Base-by-base conservation (phyloP, 805 yeast genomes). In the Ogataea trehaloabstinens region DNA sequence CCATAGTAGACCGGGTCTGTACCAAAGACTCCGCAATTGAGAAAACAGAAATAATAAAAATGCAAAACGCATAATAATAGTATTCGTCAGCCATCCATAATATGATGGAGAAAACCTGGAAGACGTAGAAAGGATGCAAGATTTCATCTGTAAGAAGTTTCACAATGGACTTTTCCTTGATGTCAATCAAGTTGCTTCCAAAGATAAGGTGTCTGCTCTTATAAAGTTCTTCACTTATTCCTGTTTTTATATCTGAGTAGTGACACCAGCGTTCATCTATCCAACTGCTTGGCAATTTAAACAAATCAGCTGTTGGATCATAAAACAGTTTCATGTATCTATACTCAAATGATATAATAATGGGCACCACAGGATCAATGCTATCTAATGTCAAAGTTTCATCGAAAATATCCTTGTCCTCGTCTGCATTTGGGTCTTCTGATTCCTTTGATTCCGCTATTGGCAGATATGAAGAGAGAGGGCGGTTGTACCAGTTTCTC, bases 21-120 rank as follows among this genome's bases (percentile, higher is more conserved):
- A 85, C 49, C 27, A 93, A 69, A 1, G 97, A 84, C 53, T 89
- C 86, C 13, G 73, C 64, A 19, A 93, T 82, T 2, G 96, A 86
- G 4, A 85, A 64, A 27, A 89, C 58, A 0, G 99, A 93, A 24
- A 93, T 93, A 24, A 89, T 41, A 49, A 93, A 82, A 44, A 93
- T 93, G 62, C 99, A 95, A 15, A 78, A 71, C 0, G 99, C 99
- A 58, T 93, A 93, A 64, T 91, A 93, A 59, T 82, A 85, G 62
- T 95, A 93, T 51, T 85, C 83, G 61, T 93, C 99, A 12, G 88
- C 76, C 8, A 88, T 73, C 99, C 99, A 93, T 31, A 93, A 67
- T 22, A 90, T 66, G 40, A 93, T 85, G 3, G 97, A 89, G 57
- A 91, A 91, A 1, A 91, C 81, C 66, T 93, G 99, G 60, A 93